phyloP scores from a whole-genome alignment of 2,329 filamentous ascomycete species.

The Penicillium digitatum region DNA sequence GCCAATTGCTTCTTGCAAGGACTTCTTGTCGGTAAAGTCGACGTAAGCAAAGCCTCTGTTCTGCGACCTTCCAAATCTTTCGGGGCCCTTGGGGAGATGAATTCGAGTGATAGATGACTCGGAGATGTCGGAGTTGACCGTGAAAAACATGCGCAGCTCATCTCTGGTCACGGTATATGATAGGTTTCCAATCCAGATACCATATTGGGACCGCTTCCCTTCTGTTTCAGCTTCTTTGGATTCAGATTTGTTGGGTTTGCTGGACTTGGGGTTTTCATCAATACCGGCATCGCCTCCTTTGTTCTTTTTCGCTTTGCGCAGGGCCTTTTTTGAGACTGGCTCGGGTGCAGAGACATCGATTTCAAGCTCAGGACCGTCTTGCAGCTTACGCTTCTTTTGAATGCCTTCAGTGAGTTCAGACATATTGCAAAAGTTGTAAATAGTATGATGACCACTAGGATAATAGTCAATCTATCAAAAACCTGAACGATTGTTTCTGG shows the following conservation, averaged over 20 bases:
- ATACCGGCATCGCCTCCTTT: slow-evolving; percentile 14
- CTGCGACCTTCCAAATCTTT: slow-evolving; percentile 53
- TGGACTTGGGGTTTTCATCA: slow-evolving; percentile 27
- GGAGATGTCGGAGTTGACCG: slow-evolving; percentile 62
- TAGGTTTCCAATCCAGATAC: slow-evolving; percentile 95
- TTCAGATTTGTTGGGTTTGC: slow-evolving; percentile 32
- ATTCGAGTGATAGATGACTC: slow-evolving; percentile 75
- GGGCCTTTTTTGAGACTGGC: slow-evolving; percentile 89
- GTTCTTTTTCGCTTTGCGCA: slow-evolving; percentile 79
- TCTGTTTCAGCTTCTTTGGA: slow-evolving; percentile 29
- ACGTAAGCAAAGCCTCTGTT: slow-evolving; percentile 98
- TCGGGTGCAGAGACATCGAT: slow-evolving; percentile 88
- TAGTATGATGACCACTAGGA: not conserved
- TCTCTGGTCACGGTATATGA: slow-evolving; percentile 74
- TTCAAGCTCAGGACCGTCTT: slow-evolving; percentile 63
- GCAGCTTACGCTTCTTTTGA: slow-evolving; percentile 67
- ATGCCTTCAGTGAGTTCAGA: slow-evolving; percentile 25
- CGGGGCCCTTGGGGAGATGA: slow-evolving; percentile 64
- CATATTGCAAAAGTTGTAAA: slow-evolving; percentile 24
- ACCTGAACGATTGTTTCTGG: not conserved
- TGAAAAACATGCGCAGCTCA: slow-evolving; percentile 75
- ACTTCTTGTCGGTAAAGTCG: slow-evolving; percentile 69
- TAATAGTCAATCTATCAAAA: not conserved
- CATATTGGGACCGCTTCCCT: slow-evolving; percentile 66
- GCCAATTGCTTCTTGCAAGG: slow-evolving; percentile 71